These are phyloP conservation scores for Penicillium expansum DNA, from an alignment of 2,329 filamentous ascomycete species.

Conservation along the genomic window DNA sequence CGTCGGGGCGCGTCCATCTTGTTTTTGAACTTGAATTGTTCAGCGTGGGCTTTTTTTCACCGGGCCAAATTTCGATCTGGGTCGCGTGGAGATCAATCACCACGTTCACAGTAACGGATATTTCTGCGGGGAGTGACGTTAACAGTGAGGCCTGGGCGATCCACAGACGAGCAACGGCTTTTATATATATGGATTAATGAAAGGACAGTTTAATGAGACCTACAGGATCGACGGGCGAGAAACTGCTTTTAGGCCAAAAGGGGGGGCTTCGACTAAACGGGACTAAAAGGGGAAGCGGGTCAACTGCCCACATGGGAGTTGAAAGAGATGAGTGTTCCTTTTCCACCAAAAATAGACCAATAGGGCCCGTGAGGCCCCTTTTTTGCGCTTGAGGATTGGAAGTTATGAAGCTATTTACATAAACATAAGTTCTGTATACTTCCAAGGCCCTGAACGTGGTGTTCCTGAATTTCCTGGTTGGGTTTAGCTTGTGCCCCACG, in stretches of 20 bases:
- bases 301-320: slow-evolving; percentile 5
- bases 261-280: slow-evolving; percentile 21
- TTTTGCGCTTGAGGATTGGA: neutral
- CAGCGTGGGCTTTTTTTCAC: slow-evolving; percentile 8
- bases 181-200: slow-evolving; percentile 9
- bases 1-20: slow-evolving; percentile 30
- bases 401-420: neutral
- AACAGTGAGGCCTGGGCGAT: neutral
- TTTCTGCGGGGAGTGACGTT: neutral
- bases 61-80: neutral
- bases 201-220: slow-evolving; percentile 24
- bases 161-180: slow-evolving; percentile 1
- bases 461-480: slow-evolving; percentile 20
- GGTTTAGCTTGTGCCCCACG: slow-evolving; percentile 26
- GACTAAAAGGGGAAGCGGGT: slow-evolving; percentile 17
- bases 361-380: neutral
- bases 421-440: neutral
- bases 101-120: neutral
- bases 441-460: neutral
- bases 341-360: neutral
- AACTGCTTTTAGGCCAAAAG: slow-evolving; percentile 25
- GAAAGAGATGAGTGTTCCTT: slow-evolving; percentile 4
- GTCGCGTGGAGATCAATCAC: slow-evolving; percentile 3
- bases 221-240: slow-evolving; percentile 24
- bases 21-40: slow-evolving; percentile 7